Percentiles rank a stretch among this genome's conserved stretches.
phyloP scores from a whole-genome alignment of 768 basidiomycete species.

The Strobilomyces confusus region DNA sequence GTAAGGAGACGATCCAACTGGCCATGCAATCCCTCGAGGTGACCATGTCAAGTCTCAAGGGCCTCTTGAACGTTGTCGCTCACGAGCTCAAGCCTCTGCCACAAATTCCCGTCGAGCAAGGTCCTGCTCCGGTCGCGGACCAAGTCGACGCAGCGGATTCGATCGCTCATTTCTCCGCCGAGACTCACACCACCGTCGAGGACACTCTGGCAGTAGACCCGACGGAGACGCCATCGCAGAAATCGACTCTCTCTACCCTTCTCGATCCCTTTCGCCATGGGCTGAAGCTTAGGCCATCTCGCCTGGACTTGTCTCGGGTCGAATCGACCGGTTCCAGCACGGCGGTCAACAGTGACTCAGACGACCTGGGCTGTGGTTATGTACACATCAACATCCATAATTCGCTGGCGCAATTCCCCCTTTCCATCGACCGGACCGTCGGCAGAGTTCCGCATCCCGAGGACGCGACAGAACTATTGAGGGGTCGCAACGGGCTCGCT shows the following conservation, averaged over 20 bases:
- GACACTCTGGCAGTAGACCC: neutral
- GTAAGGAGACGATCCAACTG: constrained; percentile 10
- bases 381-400: constrained; percentile 22
- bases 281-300: constrained; percentile 6
- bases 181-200: neutral
- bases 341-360: constrained; percentile 13
- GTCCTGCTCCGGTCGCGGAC: neutral
- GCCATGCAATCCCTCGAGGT: constrained; percentile 29
- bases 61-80: constrained; percentile 30
- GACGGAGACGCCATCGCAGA: constrained; percentile 1
- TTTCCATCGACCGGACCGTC: constrained; percentile 23
- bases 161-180: constrained; percentile 5
- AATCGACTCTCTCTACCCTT: constrained; percentile 14
- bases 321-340: constrained; percentile 20
- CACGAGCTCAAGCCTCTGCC: constrained; percentile 28
- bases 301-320: neutral
- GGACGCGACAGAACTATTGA: constrained; percentile 28
- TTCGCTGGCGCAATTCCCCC: constrained; percentile 28
- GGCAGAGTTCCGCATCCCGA: constrained; percentile 30
- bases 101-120: constrained; percentile 12
- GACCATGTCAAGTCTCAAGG: constrained; percentile 30
- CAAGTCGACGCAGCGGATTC: neutral
- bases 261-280: constrained; percentile 14
- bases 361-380: constrained; percentile 16
- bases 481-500: constrained; percentile 24